Conservation (phyloP, 495 filamentous ascomycete genomes). For the Penicillium chermesinum region DNA sequence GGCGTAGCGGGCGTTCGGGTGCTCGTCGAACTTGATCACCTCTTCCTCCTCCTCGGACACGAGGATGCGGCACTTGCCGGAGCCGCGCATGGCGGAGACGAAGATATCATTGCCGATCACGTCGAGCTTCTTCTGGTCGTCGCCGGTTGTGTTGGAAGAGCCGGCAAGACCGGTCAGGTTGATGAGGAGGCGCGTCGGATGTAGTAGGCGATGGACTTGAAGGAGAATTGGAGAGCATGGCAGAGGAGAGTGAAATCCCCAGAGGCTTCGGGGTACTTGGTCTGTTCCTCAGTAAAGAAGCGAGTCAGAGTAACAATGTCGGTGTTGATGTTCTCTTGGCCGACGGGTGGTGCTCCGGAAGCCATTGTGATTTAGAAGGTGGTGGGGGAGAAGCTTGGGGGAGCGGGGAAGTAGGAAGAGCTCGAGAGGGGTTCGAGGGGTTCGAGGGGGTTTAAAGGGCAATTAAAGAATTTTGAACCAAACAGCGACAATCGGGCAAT, state of each 20-base stretch:
- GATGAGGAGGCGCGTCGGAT: constrained; percentile 95
- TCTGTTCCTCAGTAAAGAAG: constrained; percentile 93
- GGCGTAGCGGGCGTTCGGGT: constrained; percentile 78
- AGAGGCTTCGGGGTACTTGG: constrained; percentile 87
- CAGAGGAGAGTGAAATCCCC: constrained; percentile 99
- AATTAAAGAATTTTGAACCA: too few species aligned
- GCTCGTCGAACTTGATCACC: constrained; percentile 77
- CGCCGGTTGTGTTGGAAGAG: constrained; percentile 89
- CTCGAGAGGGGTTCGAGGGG: too few species aligned
- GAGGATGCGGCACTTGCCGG: constrained; percentile 79
- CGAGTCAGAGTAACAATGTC: constrained; percentile 92
- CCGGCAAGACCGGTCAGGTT: constrained; percentile 94
- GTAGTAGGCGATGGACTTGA: constrained; percentile 99
- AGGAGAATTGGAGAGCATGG: constrained; percentile 97
- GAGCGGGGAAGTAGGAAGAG: neutral
- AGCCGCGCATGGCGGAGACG: constrained; percentile 86
- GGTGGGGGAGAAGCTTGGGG: neutral
- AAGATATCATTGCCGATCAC: constrained; percentile 98
- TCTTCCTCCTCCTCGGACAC: constrained; percentile 98
- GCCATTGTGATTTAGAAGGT: constrained; percentile 29
- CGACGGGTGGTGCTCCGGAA: constrained; percentile 36
- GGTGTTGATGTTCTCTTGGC: constrained; percentile 81
- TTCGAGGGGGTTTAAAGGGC: too few species aligned
- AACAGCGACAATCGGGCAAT: too few species aligned
- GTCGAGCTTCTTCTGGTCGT: constrained; percentile 99